Evolutionary conservation across 257 asterid species (phyloP), one percentile per base, ranked within the genome.

Genomic region (Osmanthus fragrans): DNA sequence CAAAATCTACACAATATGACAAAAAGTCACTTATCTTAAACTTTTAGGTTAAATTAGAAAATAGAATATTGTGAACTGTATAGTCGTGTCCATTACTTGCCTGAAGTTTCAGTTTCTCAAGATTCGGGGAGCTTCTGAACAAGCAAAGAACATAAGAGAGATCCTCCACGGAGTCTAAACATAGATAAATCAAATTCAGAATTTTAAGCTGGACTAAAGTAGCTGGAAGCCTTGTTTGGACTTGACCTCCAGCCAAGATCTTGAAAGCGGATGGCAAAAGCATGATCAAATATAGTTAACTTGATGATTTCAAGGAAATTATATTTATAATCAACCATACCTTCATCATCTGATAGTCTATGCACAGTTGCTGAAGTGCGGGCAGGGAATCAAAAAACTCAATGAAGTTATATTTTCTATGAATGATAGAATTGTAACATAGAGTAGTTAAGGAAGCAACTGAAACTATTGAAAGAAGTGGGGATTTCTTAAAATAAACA

Each of bases 331-430:
- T 56, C 27, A 56, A n/a, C 65, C 65, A 56, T 30, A 78, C 77
- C 49, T 27, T 25, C n/a, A 71, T 37, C n/a, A 40, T 58, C 16
- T 7, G n/a, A 29, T 5, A 21, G 27, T 47, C 66, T 39, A 78
- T 49, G 16, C 30, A 2, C 8, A 78, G 34, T 10, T 25, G 15
- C 73, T 32, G 18, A 39, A 72, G 36, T 54, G 39, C 42, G 13
- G 73, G 73, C 40, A 78, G 76, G 27, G 72, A 56, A 30, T 60
- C 29, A 36, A 77, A 69, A 36, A 70, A 19, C 69, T 70, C 60
- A 15, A 37, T 18, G 19, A 54, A 4, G 4, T 56, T 54, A 36
- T 36, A 1, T 36, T 7, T 36, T 7, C 40, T 36, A 36, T 36
- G 40, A 36, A 36, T 36, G 40, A 7, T 7, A 7, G 40, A 36